phyloP scores from a whole-genome alignment of 2,329 filamentous ascomycete genomes.

The Thelonectria blattea region DNA sequence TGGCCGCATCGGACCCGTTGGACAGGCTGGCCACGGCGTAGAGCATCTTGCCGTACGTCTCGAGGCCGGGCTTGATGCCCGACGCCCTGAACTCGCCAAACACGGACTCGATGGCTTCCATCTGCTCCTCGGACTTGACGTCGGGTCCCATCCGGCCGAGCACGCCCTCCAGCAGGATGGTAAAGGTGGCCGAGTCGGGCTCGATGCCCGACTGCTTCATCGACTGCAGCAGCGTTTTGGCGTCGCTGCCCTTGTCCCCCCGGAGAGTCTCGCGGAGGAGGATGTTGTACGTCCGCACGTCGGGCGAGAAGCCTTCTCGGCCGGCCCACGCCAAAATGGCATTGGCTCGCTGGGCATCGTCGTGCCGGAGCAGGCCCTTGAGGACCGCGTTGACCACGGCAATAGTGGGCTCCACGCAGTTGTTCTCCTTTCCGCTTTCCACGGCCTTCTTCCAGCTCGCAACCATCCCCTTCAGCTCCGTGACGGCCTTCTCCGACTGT shows the following conservation, averaged over 20 bases:
- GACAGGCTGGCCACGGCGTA: conserved; percentile 51
- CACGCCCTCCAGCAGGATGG: conserved; percentile 70
- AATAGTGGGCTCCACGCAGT: conserved; percentile 63
- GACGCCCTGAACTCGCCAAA: conserved; percentile 63
- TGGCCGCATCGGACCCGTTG: conserved; percentile 53
- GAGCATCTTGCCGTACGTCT: conserved; percentile 74
- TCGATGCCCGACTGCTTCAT: conserved; percentile 64
- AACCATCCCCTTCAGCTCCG: conserved; percentile 71
- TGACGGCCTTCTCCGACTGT: conserved; percentile 61
- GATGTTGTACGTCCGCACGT: conserved; percentile 70
- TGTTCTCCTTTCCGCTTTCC: conserved; percentile 32
- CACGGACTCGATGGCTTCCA: conserved; percentile 56
- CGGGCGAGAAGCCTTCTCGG: conserved; percentile 59
- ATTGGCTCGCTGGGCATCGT: conserved; percentile 55
- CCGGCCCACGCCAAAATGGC: conserved; percentile 66
- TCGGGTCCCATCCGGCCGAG: conserved; percentile 49
- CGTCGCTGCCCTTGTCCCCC: conserved; percentile 53
- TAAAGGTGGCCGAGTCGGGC: conserved; percentile 74
- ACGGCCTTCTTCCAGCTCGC: conserved; percentile 59
- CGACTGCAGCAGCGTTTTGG: conserved; percentile 58
- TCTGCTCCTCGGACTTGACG: conserved; percentile 55
- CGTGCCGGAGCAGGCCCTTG: conserved; percentile 61
- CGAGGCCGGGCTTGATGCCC: conserved; percentile 64
- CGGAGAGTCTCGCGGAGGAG: conserved; percentile 68
- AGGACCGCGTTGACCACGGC: conserved; percentile 74